Evolutionary conservation across 2,329 filamentous ascomycete genomes (phyloP).

Genomic region (Falciphora oryzae): DNA sequence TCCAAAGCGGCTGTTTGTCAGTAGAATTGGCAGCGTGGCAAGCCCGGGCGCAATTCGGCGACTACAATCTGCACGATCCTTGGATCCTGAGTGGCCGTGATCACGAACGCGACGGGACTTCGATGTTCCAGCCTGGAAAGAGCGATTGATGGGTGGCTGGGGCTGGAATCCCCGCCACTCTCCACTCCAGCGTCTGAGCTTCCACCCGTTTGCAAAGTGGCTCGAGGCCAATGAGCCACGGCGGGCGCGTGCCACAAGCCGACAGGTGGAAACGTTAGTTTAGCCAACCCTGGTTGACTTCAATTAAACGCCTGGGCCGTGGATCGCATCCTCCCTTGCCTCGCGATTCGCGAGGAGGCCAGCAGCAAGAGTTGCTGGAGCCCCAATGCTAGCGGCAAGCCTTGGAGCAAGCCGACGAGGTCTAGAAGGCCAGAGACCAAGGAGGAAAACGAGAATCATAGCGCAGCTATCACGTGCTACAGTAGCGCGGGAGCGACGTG

Average conservation of each 20-base stretch:
- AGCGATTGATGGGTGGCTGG: not conserved
- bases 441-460: not conserved
- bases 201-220: not conserved
- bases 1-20: not conserved
- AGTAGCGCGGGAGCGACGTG: not conserved
- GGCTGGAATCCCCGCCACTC: too few relatives aligned
- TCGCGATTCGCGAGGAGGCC: not conserved
- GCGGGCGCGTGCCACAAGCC: not conserved
- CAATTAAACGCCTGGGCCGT: not conserved
- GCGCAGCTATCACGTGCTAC: not conserved
- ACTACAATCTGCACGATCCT: not conserved
- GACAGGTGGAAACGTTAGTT: not conserved
- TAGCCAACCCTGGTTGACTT: not conserved
- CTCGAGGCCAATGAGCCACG: not conserved
- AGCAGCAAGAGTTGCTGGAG: not conserved
- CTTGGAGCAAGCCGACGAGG: not conserved
- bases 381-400: not conserved
- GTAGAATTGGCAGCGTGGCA: not conserved
- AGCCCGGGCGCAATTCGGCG: not conserved
- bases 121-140: not conserved
- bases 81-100: not conserved
- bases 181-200: not conserved
- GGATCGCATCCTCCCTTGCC: not conserved
- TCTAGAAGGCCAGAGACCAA: not conserved
- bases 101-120: not conserved